A percentile compares a stretch with the other conserved stretches of the same genome.
Evolutionary conservation across 2,329 filamentous ascomycete genomes (phyloP).

Genomic region (Purpureocillium lavendulum): DNA sequence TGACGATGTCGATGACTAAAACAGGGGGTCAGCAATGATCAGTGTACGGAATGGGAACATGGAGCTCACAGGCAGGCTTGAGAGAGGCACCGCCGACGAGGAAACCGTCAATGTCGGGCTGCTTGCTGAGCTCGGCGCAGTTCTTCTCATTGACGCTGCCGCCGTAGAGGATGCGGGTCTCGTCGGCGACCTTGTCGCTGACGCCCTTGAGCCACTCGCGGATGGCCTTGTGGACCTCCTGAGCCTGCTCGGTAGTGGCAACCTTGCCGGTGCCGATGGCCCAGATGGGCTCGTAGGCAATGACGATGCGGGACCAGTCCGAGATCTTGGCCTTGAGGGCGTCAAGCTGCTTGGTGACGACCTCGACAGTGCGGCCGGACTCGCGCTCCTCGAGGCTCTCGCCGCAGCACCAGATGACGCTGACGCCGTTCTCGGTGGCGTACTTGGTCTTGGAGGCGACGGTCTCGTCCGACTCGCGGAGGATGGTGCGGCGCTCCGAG

Average conservation of each 20-base stretch:
- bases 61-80: conserved; percentile 81
- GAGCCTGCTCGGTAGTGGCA: conserved; percentile 79
- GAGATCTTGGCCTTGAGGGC: conserved; percentile 69
- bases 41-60: not conserved
- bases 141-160: conserved; percentile 98
- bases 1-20: conserved; percentile 51
- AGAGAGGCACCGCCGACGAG: conserved; percentile 91
- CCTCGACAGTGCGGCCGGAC: conserved; percentile 72
- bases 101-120: conserved; percentile 96
- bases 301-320: conserved; percentile 90
- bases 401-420: conserved; percentile 95
- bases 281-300: conserved; percentile 99
- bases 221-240: conserved; percentile 90
- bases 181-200: conserved; percentile 64
- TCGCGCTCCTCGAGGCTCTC: conserved; percentile 93
- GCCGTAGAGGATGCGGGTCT: conserved; percentile 92
- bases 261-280: conserved; percentile 91
- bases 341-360: conserved; percentile 77
- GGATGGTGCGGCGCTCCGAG: conserved; percentile 86
- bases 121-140: conserved; percentile 83
- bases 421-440: conserved; percentile 76
- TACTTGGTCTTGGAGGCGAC: conserved; percentile 92
- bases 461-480: conserved; percentile 77
- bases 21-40: not conserved
- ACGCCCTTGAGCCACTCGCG: conserved; percentile 82